Evolutionary conservation across 2,329 filamentous ascomycete species (phyloP).

Genomic region (Trematosphaeria pertusa): DNA sequence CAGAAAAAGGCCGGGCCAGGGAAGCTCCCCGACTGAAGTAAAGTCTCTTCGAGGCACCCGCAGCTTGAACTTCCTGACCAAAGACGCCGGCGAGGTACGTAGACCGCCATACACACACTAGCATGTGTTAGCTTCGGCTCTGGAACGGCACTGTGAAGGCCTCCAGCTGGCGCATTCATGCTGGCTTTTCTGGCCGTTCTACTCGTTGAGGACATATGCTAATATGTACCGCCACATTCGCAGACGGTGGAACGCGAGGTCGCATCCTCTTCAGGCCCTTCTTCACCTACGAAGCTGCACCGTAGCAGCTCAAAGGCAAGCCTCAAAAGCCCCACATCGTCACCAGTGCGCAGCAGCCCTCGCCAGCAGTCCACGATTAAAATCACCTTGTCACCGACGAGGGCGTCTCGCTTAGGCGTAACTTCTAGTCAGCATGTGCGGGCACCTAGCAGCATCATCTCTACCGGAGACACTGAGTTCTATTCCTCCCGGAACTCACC

Average conservation of each 20-base stretch:
- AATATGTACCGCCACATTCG: no score
- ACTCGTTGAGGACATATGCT: no score
- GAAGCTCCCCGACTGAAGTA: slow-evolving; percentile 18
- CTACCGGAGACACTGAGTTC: slow-evolving; percentile 26
- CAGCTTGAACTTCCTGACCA: slow-evolving; percentile 36
- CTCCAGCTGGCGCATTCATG: no score
- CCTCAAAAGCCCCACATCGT: slow-evolving; percentile 26
- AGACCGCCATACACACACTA: no score
- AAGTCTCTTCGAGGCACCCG: slow-evolving; percentile 25
- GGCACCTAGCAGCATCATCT: slow-evolving; percentile 24
- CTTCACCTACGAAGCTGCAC: slow-evolving; percentile 19
- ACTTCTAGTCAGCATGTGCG: slow-evolving; percentile 14
- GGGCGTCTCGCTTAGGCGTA: slow-evolving; percentile 3
- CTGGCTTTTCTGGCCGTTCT: no score
- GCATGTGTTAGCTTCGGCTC: no score
- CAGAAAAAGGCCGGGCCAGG: slow-evolving; percentile 19
- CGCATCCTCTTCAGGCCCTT: slow-evolving; percentile 14
- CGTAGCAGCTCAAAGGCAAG: slow-evolving; percentile 25
- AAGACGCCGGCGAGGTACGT: slow-evolving; percentile 33
- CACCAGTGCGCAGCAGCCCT: slow-evolving; percentile 19
- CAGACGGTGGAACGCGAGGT: slow-evolving; percentile 29
- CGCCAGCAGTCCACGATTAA: slow-evolving; percentile 18
- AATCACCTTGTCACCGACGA: slow-evolving; percentile 27
- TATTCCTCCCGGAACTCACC: slow-evolving; percentile 33
- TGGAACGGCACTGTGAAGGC: no score